Base-by-base conservation (phyloP, 257 asterid genomes). In the Eucommia ulmoides region DNA sequence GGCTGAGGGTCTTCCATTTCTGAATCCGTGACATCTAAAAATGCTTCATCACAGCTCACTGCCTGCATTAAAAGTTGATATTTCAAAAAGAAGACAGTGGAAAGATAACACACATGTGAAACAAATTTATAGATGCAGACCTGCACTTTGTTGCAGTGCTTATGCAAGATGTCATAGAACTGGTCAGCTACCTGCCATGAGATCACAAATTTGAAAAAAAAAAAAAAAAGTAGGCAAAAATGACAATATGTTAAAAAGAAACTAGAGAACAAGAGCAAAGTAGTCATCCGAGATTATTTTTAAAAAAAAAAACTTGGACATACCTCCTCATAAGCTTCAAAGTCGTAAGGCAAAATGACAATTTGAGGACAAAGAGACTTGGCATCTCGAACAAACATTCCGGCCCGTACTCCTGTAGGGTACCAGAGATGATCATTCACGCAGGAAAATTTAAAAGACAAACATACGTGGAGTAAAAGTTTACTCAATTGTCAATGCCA, bases 1-100 rank as follows among this genome's bases (percentile, higher is more conserved):
- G 65, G 65, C 66, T 71, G 77, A 65, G 82, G 88, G 65, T 83
- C 93, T 58, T 64, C 77, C 57, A 68, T 68, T 52, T 75, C 84
- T 11, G 77, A 73, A 44, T 77, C 94, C 45, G 88, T 74, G 63
- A 76, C 82, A 61, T 91, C 96, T 51, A 91, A 50, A 74, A 85
- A 91, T 50, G 98, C 96, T 72, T 91, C 98, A 59, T 91, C 98
- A 61, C 98, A 91, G 73, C 98, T 91, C 57, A 91, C 84, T 54
- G 98, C 96, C 94, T 91, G 77, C 65, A 74, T 46, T 20, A 55
- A 61, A 55, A 59, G 56, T 41, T 22, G 42, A 56, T 59, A 23
- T 23, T 64, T 57, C 22, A 60, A 50, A 59, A 59, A 71, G 11
- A 52, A 55, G 33, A 54, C 49, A 20, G n/a, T 51, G 8, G 23